Evolutionary conservation across 2,329 filamentous ascomycete species (phyloP).

Genomic region (Curvularia spicifera): DNA sequence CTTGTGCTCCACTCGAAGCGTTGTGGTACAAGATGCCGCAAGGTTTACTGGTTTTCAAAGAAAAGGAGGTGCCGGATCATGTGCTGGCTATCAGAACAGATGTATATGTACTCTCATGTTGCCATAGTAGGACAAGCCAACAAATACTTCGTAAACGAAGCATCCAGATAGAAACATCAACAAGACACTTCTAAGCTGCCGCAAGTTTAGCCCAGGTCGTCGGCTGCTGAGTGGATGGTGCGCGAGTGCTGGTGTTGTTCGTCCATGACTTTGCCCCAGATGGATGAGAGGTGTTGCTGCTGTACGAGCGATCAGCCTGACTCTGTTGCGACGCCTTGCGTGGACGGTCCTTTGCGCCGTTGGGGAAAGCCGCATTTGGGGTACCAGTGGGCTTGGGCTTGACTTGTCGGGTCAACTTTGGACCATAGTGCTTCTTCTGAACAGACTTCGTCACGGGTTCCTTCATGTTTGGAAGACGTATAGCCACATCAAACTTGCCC

Average conservation of each 20-base stretch:
- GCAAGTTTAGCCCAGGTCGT: conserved; percentile 37
- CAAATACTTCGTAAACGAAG: neutral
- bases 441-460: conserved; percentile 39
- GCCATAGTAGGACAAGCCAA: neutral
- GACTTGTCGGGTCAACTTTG: conserved; percentile 22
- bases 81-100: conserved; percentile 17
- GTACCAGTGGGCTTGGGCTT: conserved; percentile 40
- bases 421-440: conserved; percentile 34
- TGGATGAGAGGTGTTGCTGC: conserved; percentile 31
- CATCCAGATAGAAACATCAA: neutral
- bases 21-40: conserved; percentile 34
- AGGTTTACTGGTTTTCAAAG: conserved; percentile 26
- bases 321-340: conserved; percentile 43
- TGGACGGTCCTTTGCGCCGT: conserved; percentile 33
- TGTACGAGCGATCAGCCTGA: conserved; percentile 35
- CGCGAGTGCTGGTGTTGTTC: conserved; percentile 32
- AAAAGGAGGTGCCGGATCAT: conserved; percentile 21
- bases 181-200: conserved; percentile 24
- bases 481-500: conserved; percentile 32
- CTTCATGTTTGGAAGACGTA: conserved; percentile 37
- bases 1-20: conserved; percentile 30
- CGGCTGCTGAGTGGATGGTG: conserved; percentile 23
- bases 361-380: conserved; percentile 25
- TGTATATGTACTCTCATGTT: conserved; percentile 10
- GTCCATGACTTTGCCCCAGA: conserved; percentile 37